Evolutionary conservation across 2,329 filamentous ascomycete species (phyloP).

Genomic region (Niveomyces coronatus): DNA sequence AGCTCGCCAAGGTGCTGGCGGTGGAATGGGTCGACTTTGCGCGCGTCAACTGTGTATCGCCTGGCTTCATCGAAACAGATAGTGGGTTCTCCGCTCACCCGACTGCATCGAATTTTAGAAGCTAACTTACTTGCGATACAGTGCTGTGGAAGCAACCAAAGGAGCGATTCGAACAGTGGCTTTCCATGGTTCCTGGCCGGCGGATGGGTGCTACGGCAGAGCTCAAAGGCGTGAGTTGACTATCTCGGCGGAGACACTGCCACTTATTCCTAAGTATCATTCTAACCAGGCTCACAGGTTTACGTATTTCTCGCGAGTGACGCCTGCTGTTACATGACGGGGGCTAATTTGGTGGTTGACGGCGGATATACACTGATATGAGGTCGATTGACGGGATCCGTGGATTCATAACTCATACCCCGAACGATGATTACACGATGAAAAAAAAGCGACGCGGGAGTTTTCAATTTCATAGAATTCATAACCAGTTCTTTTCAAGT

Average conservation of each 20-base stretch:
- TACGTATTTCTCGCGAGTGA: constrained; percentile 38
- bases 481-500: too few relatives aligned
- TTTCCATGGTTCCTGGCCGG: constrained; percentile 13
- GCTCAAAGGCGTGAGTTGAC: constrained; percentile 12
- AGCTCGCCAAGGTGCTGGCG: constrained; percentile 43
- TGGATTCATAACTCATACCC: too few relatives aligned
- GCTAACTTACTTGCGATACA: background rate
- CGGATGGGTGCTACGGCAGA: constrained; percentile 12
- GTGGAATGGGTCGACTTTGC: constrained; percentile 65
- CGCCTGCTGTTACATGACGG: constrained; percentile 39
- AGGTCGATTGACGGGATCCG: too few relatives aligned
- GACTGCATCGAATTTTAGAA: background rate
- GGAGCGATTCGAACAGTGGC: constrained; percentile 12
- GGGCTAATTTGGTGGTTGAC: constrained; percentile 35
- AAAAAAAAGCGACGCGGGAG: too few relatives aligned
- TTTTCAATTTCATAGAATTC: too few relatives aligned
- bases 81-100: constrained; percentile 2
- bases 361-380: constrained; percentile 31
- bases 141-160: constrained; percentile 13
- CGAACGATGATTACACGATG: too few relatives aligned
- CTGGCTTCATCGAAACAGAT: constrained; percentile 62
- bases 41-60: constrained; percentile 57
- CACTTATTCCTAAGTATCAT: background rate
- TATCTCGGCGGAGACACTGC: background rate
- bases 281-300: constrained; percentile 16